Evolutionary conservation across 352 stramenopile genomes (phyloP), one percentile per base, ranked within the genome.

Genomic region (Pythium biforme): DNA sequence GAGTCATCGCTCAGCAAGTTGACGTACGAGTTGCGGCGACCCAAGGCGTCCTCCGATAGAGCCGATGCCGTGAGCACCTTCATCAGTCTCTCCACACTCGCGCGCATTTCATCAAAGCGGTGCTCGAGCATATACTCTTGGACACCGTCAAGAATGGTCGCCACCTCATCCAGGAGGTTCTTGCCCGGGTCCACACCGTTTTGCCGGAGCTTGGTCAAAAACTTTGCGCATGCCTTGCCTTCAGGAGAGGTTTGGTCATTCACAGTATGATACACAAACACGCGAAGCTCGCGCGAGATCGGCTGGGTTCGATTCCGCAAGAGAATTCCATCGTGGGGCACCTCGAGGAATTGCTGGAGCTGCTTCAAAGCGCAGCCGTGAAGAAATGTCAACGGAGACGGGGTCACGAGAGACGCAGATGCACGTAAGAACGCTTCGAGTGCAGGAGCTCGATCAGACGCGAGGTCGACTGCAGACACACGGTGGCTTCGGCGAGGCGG

Each of bases 101-200:
- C 55, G 25, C 76, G 69, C 81, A 94, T 92, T 49, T 94, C 86
- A 27, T 89, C 80, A 50, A 81, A 92, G 0, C 86, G 83, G 49
- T 94, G 83, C 59, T 92, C 81, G 3, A 94, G 77, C 86, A 94
- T 94, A 41, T 94, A 92, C 64, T 91, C 81, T 64, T 94, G 86
- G 10, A 94, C 80, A 37, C 74, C 81, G 49, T 94, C 86, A 31
- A 94, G 75, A 54, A 92, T 87, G 10, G 88, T 77, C 7, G 81
- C 86, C 14, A 92, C 76, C 55, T 90, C 81, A 55, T 94, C 76
- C 11, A 94, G 53, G 33, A 90, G 39, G 52, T 86, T 86, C 56
- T 81, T 82, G 20, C 73, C 69, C 11, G 68, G 62, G 15, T 77
- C 79, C 0, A 78, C 72, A 17, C 71, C 72, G 52, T 67, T 78